A percentile compares a stretch with the other conserved stretches of the same genome.
Conservation (phyloP, 2,329 filamentous ascomycete species). For the Aspergillus sojae region DNA sequence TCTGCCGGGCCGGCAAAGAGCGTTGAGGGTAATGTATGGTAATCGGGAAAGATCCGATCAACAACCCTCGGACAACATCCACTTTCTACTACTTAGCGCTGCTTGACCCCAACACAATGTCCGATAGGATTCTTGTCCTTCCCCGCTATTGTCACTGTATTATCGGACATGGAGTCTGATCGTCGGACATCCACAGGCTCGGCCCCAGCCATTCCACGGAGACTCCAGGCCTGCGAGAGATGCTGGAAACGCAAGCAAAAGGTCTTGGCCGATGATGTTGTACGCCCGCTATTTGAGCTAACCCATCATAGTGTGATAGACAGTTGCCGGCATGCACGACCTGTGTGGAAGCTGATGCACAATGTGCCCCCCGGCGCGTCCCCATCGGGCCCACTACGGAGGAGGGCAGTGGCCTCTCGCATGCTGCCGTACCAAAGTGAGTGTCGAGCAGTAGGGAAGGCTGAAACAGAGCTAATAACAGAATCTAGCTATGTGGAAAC, state of each 20-base stretch:
- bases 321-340: neutral
- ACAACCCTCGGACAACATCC: neutral
- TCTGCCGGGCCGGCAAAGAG: neutral
- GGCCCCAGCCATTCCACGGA: neutral
- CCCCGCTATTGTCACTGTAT: neutral
- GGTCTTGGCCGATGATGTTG: conserved; percentile 13
- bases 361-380: neutral
- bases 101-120: neutral
- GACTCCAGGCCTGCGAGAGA: conserved; percentile 33
- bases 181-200: neutral
- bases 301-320: neutral
- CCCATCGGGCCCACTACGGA: neutral
- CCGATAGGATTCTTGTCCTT: neutral
- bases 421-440: neutral
- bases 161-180: neutral
- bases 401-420: neutral
- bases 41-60: neutral
- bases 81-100: neutral
- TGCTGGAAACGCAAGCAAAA: conserved; percentile 39
- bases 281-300: neutral
- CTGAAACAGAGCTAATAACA: neutral
- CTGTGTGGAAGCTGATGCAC: neutral
- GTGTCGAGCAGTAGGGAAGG: neutral
- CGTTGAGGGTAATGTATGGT: neutral
- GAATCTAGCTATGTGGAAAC: conserved; percentile 10